Evolutionary conservation across 2,329 filamentous ascomycete species (phyloP).

Genomic region (Aspergillus neotritici): DNA sequence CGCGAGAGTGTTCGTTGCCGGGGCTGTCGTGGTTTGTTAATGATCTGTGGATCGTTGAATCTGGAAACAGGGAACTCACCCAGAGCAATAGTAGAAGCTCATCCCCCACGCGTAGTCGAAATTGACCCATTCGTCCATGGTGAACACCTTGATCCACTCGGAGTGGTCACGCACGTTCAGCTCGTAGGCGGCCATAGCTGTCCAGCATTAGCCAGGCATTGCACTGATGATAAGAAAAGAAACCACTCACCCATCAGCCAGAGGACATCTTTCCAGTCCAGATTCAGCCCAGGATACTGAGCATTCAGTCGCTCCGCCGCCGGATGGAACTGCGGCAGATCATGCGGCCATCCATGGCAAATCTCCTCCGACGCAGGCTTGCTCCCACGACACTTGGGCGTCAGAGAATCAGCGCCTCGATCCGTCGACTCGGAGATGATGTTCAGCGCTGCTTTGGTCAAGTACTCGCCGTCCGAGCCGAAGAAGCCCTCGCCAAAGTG

Average conservation of each 20-base stretch:
- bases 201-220: neutral
- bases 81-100: constrained; percentile 19
- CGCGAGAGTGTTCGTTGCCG: constrained; percentile 14
- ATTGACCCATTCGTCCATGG: constrained; percentile 18
- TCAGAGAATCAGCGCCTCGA: constrained; percentile 19
- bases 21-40: constrained; percentile 5
- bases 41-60: neutral
- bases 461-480: constrained; percentile 15
- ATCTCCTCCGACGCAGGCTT: constrained; percentile 6
- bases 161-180: constrained; percentile 16
- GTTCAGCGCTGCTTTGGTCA: constrained; percentile 18
- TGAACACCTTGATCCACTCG: constrained; percentile 20
- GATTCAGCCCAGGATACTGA: constrained; percentile 16
- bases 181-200: constrained; percentile 19
- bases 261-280: constrained; percentile 15
- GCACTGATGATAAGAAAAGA: neutral
- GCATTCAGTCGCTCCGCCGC: constrained; percentile 17
- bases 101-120: constrained; percentile 17
- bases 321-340: constrained; percentile 12
- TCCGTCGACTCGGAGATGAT: constrained; percentile 16
- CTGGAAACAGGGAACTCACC: constrained; percentile 7
- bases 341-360: constrained; percentile 8
- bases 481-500: constrained; percentile 21
- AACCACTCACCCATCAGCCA: constrained; percentile 16
- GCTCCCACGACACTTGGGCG: constrained; percentile 11